A percentile compares a stretch with the other conserved stretches of the same genome.
Evolutionary conservation across 306 rosid species (phyloP).

Genomic region (Vigna reflexopilosa): DNA sequence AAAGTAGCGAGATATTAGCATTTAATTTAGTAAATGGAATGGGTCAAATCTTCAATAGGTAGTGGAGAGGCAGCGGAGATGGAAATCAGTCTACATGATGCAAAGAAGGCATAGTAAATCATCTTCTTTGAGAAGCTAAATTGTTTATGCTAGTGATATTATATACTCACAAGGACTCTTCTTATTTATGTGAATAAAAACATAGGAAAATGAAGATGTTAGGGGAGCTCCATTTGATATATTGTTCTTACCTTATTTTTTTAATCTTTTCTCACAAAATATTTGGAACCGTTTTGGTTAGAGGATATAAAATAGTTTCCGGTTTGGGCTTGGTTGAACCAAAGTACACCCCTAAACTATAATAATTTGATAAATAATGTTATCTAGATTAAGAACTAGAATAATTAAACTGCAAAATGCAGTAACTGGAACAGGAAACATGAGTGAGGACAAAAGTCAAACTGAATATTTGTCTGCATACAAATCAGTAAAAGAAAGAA

Average conservation of each 20-base stretch:
- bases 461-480: background rate
- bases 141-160: slow-evolving; percentile 2
- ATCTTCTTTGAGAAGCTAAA: slow-evolving; percentile 13
- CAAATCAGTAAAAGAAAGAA: background rate
- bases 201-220: background rate
- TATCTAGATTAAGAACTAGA: background rate
- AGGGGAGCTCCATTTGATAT: background rate
- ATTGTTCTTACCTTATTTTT: background rate
- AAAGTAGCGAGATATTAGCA: slow-evolving; percentile 29
- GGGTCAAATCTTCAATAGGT: background rate
- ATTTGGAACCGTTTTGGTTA: background rate
- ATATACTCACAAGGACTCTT: background rate
- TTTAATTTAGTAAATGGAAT: slow-evolving; percentile 2
- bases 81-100: background rate
- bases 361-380: slow-evolving; percentile 23
- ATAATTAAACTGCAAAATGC: slow-evolving; percentile 2
- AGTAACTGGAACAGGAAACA: slow-evolving; percentile 1
- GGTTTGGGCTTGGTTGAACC: background rate
- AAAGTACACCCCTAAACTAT: background rate
- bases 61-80: slow-evolving; percentile 1
- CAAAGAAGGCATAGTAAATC: slow-evolving; percentile 1
- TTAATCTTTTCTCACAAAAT: background rate
- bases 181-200: background rate
- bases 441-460: slow-evolving; percentile 10
- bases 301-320: slow-evolving; percentile 6